Evolutionary conservation across 2,329 filamentous ascomycete genomes (phyloP), one percentile per base, ranked within the genome.

Genomic region (Knoxdaviesia capensis): DNA sequence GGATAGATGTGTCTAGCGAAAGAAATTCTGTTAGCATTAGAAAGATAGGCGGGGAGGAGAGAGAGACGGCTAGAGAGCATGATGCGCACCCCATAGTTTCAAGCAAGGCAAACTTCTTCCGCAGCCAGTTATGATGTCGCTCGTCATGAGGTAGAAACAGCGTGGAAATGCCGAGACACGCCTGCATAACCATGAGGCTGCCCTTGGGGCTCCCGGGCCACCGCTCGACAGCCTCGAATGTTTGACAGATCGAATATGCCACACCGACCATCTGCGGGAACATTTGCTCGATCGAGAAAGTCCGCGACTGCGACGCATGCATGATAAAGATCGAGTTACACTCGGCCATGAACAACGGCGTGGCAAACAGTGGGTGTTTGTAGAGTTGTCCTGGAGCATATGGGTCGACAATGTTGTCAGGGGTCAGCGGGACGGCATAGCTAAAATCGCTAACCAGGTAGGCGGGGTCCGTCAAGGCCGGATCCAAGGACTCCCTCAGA

Each of bases 261-360:
- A 80, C 66, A 1, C 64, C 56, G 4, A 64, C 63, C 42, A 88
- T 52, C 41, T 80, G 74, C 8, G 65, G 50, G 36, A 62, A 62
- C 2, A 66, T 58, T 38, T 63, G 55, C 51, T 59, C 69, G 35
- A 67, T 65, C 41, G 73, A 58, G 2, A 69, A 64, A 40, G 71
- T 62, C 44, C 69, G 59, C 4, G 74, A 69, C 2, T 77, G 71
- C 51, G 80, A 77, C 48, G 76, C 74, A 58, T 85, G 85, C 78
- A 94, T 84, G 45, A 90, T 66, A 39, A 79, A 69, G 29, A 87
- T 74, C 6, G 79, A 79, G 54, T 83, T 76, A 64, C 84, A 83
- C 53, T 94, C 85, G 45, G 85, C 71, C 44, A 69, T 66, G 10
- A 85, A 63, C 40, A 81, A 70, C 47, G 92, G 94, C 39, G 81